phyloP scores from a whole-genome alignment of 2,329 filamentous ascomycete genomes.

The Neoarthrinium moseri region DNA sequence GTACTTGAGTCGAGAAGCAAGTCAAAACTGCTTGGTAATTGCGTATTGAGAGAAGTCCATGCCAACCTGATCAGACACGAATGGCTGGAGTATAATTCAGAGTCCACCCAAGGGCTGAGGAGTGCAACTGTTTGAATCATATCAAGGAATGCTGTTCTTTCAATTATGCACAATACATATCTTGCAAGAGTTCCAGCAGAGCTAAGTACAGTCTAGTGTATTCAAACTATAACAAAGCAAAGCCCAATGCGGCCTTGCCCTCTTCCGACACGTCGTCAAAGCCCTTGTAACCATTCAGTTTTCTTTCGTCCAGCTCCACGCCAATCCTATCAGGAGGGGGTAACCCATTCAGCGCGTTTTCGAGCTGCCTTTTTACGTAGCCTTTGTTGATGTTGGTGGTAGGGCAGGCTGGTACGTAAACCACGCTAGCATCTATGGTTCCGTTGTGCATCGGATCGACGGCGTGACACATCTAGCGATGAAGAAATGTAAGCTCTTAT shows the following conservation, averaged over 20 bases:
- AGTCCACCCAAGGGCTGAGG: too few relatives aligned
- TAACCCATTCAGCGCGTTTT: neutral
- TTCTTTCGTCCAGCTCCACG: slow-evolving; percentile 8
- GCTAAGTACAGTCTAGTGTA: too few relatives aligned
- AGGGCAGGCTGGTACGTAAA: slow-evolving; percentile 34
- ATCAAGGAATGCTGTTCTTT: too few relatives aligned
- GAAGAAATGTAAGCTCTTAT: neutral
- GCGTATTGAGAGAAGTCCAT: too few relatives aligned
- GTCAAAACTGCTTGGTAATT: too few relatives aligned
- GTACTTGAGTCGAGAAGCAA: too few relatives aligned
- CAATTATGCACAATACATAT: too few relatives aligned
- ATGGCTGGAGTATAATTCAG: too few relatives aligned
- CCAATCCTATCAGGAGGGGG: neutral
- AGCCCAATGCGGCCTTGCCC: slow-evolving; percentile 15
- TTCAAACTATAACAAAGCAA: slow-evolving; percentile 18
- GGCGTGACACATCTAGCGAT: slow-evolving; percentile 31
- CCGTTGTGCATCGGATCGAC: slow-evolving; percentile 37
- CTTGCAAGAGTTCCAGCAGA: too few relatives aligned
- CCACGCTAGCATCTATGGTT: slow-evolving; percentile 28
- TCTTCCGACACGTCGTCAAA: neutral
- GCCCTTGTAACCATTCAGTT: slow-evolving; percentile 1
- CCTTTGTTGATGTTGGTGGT: slow-evolving; percentile 23
- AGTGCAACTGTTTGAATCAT: too few relatives aligned
- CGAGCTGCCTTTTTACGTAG: neutral
- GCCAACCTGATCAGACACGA: too few relatives aligned